Evolutionary conservation across 306 rosid species (phyloP).

Genomic region (Cucurbita moschata): DNA sequence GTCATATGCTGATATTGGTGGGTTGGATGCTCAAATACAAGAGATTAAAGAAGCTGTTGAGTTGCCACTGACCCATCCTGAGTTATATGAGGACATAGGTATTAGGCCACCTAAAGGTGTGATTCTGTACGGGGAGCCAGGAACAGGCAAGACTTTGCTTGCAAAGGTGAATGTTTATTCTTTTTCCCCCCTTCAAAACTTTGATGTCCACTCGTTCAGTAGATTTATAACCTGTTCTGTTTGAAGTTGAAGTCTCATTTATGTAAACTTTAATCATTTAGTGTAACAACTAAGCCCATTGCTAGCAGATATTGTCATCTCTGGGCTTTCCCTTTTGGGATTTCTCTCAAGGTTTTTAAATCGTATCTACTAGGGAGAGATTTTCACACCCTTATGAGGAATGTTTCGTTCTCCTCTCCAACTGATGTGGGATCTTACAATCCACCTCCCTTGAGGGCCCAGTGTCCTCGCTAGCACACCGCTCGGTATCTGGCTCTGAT

Average conservation of each 20-base stretch:
- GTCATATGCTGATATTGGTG: constrained; percentile 97
- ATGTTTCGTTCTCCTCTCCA: too few relatives aligned
- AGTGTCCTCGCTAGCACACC: too few relatives aligned
- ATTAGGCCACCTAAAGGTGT: constrained; percentile 98
- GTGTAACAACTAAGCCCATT: too few relatives aligned
- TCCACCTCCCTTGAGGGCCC: too few relatives aligned
- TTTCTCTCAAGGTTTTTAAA: too few relatives aligned
- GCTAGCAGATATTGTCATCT: too few relatives aligned
- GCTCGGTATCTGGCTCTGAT: too few relatives aligned
- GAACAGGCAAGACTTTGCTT: constrained; percentile 96
- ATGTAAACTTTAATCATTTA: not conserved
- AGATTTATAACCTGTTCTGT: not conserved
- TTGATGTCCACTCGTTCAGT: not conserved
- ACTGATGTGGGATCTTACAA: too few relatives aligned
- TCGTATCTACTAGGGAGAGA: too few relatives aligned
- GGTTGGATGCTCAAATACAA: constrained; percentile 94
- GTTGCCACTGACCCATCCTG: constrained; percentile 95
- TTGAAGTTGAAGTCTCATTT: not conserved
- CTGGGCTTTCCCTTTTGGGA: too few relatives aligned
- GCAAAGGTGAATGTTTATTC: constrained; percentile 52
- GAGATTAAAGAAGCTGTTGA: constrained; percentile 99
- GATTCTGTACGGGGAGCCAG: constrained; percentile 87
- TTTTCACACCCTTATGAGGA: too few relatives aligned
- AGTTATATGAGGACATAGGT: constrained; percentile 91
- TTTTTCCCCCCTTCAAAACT: not conserved